A percentile compares a stretch with the other conserved stretches of the same genome.
Conservation (phyloP, 345 rosid genomes). For the Raphanus sativus region DNA sequence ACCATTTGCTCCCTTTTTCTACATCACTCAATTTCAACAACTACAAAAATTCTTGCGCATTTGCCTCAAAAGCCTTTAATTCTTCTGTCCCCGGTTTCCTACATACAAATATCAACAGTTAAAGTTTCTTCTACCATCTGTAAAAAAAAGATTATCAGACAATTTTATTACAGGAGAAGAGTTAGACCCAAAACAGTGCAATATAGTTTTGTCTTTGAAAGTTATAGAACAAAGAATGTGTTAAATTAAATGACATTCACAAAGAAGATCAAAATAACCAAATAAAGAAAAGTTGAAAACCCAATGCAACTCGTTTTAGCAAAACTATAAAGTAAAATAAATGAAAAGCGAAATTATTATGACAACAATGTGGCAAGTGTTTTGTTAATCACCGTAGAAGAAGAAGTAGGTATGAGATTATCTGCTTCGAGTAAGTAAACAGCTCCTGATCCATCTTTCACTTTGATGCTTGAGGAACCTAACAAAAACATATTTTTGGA, state of each 20-base stretch:
- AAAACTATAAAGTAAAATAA: conserved; percentile 40
- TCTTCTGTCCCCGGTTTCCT: background rate
- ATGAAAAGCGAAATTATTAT: conserved; percentile 45
- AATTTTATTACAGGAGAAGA: background rate
- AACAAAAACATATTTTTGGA: background rate
- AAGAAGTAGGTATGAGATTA: conserved; percentile 46
- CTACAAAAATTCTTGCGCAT: background rate
- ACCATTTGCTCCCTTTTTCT: background rate
- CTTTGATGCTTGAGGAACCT: conserved; percentile 80
- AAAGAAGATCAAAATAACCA: conserved; percentile 23
- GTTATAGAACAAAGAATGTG: conserved; percentile 33
- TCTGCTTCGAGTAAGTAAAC: conserved; percentile 53
- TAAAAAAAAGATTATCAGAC: background rate
- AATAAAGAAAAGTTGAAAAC: background rate
- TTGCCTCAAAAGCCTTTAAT: background rate
- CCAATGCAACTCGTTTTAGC: background rate
- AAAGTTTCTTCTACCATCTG: background rate
- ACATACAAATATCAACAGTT: background rate
- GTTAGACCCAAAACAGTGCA: background rate
- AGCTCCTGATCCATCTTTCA: conserved; percentile 55
- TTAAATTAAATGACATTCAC: conserved; percentile 29
- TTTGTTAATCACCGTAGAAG: conserved; percentile 14
- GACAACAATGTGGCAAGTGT: conserved; percentile 36
- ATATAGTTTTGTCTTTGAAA: background rate
- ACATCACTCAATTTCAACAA: background rate